These are phyloP conservation scores for Phytophthora constricta DNA, from an alignment of 352 stramenopile genomes.

Conservation along the genomic window DNA sequence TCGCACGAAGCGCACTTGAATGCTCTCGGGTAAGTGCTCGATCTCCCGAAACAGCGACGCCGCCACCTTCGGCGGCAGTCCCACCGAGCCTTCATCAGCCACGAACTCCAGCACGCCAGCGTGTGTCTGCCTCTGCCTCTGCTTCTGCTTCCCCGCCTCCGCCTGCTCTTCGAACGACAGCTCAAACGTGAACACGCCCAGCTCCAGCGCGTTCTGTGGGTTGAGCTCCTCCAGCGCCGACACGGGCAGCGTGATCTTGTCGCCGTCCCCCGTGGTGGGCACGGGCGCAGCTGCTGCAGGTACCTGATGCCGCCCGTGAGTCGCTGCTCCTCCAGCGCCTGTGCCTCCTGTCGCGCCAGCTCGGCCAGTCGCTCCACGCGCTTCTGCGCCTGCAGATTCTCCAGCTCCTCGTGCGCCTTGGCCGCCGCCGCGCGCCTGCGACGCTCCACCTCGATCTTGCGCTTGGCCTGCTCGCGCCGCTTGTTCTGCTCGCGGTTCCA, in stretches of 20 bases:
- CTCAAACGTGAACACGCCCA: conserved; percentile 86
- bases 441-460: conserved; percentile 59
- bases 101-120: conserved; percentile 84
- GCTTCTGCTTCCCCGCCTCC: background rate
- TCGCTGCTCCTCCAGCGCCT: conserved; percentile 71
- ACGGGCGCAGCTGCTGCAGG: conserved; percentile 53
- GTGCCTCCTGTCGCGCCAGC: conserved; percentile 50
- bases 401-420: conserved; percentile 51
- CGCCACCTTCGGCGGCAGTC: conserved; percentile 80
- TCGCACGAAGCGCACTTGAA: conserved; percentile 76
- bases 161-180: conserved; percentile 43
- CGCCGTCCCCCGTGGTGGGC: conserved; percentile 58
- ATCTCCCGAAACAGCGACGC: conserved; percentile 58
- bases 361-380: conserved; percentile 64
- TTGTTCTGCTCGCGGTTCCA: conserved; percentile 75
- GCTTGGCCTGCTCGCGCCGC: conserved; percentile 60
- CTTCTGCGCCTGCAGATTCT: conserved; percentile 52
- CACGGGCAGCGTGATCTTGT: conserved; percentile 82
- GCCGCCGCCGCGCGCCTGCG: conserved; percentile 53
- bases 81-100: conserved; percentile 77
- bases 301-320: conserved; percentile 78
- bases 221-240: conserved; percentile 82
- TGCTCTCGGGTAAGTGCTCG: conserved; percentile 32
- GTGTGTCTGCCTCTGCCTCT: conserved; percentile 53
- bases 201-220: conserved; percentile 75